Evolutionary conservation across 2,329 filamentous ascomycete species (phyloP).

Genomic region (Chalara sp.): DNA sequence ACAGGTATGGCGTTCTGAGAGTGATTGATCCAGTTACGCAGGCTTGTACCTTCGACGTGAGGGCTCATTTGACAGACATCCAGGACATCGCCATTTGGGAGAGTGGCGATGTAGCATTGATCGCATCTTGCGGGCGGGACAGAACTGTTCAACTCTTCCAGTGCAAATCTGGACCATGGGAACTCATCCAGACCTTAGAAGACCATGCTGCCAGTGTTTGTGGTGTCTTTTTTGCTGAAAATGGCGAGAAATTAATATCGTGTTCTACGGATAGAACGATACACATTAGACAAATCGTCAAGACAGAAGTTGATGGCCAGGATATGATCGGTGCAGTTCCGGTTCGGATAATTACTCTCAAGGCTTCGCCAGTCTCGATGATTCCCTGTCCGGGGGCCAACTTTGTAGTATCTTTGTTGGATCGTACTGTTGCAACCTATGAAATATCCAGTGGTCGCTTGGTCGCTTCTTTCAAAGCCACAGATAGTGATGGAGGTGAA

Average conservation of each 20-base stretch:
- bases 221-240: conserved; percentile 67
- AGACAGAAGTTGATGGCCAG: conserved; percentile 50
- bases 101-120: conserved; percentile 51
- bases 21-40: conserved; percentile 57
- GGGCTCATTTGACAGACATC: conserved; percentile 82
- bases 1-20: conserved; percentile 76
- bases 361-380: conserved; percentile 84
- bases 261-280: conserved; percentile 84
- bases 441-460: conserved; percentile 63
- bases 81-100: conserved; percentile 72
- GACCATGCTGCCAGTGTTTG: conserved; percentile 86
- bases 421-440: conserved; percentile 54
- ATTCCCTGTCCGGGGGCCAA: conserved; percentile 54
- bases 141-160: conserved; percentile 89
- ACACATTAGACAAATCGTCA: conserved; percentile 72
- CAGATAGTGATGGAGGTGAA: conserved; percentile 73
- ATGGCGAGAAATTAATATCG: conserved; percentile 65
- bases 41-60: conserved; percentile 60
- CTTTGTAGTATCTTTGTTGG: conserved; percentile 52
- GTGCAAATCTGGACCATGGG: conserved; percentile 50
- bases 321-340: conserved; percentile 71
- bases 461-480: conserved; percentile 70
- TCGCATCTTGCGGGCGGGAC: conserved; percentile 82
- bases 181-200: conserved; percentile 82
- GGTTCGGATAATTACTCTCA: conserved; percentile 70